phyloP scores from a whole-genome alignment of 2,329 filamentous ascomycete species.

The Seiridium cupressi region DNA sequence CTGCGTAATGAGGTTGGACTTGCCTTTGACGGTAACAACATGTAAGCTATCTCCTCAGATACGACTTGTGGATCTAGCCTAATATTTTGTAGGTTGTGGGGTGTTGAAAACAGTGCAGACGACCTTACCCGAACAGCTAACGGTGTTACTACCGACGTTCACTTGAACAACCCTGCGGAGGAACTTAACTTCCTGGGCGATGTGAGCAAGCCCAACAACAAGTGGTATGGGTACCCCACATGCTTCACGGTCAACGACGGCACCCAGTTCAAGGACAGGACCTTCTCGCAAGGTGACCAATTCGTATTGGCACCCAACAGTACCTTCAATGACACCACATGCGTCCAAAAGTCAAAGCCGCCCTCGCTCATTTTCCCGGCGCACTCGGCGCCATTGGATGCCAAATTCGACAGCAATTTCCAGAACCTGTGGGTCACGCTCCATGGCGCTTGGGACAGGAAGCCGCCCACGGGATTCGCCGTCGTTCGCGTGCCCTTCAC shows the following conservation, averaged over 20 bases:
- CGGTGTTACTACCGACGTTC: slow-evolving; percentile 40
- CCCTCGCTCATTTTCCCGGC: slow-evolving; percentile 51
- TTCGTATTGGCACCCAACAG: slow-evolving; percentile 25
- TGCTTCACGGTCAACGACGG: slow-evolving; percentile 38
- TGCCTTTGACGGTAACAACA: slow-evolving; percentile 38
- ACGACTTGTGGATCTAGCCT: slow-evolving; percentile 24
- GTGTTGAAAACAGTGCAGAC: slow-evolving; percentile 64
- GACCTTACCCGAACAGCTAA: slow-evolving; percentile 49
- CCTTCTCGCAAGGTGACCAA: slow-evolving; percentile 29
- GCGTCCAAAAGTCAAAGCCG: slow-evolving; percentile 18
- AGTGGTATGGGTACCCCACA: slow-evolving; percentile 62
- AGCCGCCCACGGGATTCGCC: slow-evolving; percentile 33
- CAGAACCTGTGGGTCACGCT: slow-evolving; percentile 59
- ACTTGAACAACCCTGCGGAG: slow-evolving; percentile 62
- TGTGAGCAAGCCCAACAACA: slow-evolving; percentile 43
- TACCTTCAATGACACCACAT: slow-evolving; percentile 23
- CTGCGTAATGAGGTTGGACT: slow-evolving; percentile 62
- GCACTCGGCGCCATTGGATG: slow-evolving; percentile 63
- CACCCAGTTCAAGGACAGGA: slow-evolving; percentile 28
- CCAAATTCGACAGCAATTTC: slow-evolving; percentile 57
- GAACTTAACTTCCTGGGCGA: slow-evolving; percentile 65
- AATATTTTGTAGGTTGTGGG: slow-evolving; percentile 30
- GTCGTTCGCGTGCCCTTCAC: slow-evolving; percentile 32
- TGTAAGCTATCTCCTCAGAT: neutral
- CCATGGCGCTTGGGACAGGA: slow-evolving; percentile 54